phyloP scores from a whole-genome alignment of 176 grass and related monocot species.

The Musa acuminata region DNA sequence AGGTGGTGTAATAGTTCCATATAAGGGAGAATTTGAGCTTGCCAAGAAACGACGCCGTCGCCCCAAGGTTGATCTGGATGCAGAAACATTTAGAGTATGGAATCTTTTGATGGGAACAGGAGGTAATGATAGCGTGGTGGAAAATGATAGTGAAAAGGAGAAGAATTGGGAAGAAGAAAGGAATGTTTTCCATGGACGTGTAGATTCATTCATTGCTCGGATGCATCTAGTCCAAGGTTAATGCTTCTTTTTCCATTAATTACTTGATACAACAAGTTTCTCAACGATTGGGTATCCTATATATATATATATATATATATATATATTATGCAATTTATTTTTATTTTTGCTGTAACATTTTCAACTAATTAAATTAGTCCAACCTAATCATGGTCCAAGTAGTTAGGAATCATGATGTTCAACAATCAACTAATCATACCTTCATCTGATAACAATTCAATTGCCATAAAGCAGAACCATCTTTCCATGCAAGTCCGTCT shows the following conservation, averaged over 20 bases:
- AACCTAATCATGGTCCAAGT: not conserved
- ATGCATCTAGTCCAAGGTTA: conserved; percentile 95
- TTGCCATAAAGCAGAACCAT: not conserved
- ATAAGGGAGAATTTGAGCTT: conserved; percentile 20
- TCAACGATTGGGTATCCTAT: not conserved
- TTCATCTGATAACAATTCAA: not conserved
- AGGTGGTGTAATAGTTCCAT: conserved; percentile 47
- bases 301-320: not conserved
- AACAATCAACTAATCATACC: not conserved
- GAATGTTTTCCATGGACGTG: conserved; percentile 56
- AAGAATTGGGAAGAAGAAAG: conserved; percentile 77
- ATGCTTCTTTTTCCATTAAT: not conserved
- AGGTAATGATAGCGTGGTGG: conserved; percentile 32
- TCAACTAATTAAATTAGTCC: not conserved
- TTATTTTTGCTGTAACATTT: no score
- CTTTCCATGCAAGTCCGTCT: not conserved
- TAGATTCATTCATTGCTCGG: conserved; percentile 82
- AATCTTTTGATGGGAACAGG: conserved; percentile 71
- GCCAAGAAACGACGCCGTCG: conserved; percentile 44
- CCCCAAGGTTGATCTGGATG: conserved; percentile 60
- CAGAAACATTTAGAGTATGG: conserved; percentile 62
- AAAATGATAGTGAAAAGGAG: conserved; percentile 56
- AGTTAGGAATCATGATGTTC: not conserved
- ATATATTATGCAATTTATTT: not conserved
- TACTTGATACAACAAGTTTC: not conserved